Evolutionary conservation across 192 early-diverging fungal species (phyloP).

Genomic region (Dispira parvispora): DNA sequence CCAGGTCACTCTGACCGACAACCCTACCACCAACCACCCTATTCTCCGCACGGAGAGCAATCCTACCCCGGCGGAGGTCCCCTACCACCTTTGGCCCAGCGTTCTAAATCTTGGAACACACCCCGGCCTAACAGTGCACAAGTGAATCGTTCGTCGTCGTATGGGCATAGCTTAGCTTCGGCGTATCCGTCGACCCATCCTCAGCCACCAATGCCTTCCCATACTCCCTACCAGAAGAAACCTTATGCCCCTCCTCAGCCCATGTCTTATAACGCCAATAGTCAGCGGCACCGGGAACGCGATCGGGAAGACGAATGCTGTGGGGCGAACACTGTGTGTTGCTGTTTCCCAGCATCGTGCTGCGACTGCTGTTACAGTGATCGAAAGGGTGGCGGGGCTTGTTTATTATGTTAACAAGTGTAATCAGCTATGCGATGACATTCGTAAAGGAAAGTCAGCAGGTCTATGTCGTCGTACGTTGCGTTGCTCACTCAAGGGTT

Average conservation of each 20-base stretch:
- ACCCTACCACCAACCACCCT: not conserved
- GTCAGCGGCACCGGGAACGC: not conserved
- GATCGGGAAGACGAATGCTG: conserved; percentile 3
- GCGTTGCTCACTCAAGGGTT: no score
- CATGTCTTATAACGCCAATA: conserved; percentile 8
- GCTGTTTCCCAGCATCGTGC: conserved; percentile 6
- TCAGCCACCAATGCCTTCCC: not conserved
- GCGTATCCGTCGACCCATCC: not conserved
- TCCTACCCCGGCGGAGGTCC: not conserved
- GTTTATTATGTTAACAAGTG: not conserved
- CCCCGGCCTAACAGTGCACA: not conserved
- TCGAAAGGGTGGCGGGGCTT: conserved; percentile 1
- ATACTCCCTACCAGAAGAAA: not conserved
- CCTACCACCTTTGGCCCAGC: not conserved
- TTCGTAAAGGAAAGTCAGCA: no score
- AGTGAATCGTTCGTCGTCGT: not conserved
- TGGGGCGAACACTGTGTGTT: conserved; percentile 2
- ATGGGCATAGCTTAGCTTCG: not conserved
- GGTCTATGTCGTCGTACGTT: no score
- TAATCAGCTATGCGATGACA: no score
- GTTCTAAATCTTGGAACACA: not conserved
- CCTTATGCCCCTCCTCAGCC: not conserved
- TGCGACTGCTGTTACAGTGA: conserved; percentile 7
- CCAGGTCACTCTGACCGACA: not conserved
- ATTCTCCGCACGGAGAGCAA: not conserved